Evolutionary conservation across 148 eudicot genomes (phyloP).

Genomic region (Amaranthus palmeri): DNA sequence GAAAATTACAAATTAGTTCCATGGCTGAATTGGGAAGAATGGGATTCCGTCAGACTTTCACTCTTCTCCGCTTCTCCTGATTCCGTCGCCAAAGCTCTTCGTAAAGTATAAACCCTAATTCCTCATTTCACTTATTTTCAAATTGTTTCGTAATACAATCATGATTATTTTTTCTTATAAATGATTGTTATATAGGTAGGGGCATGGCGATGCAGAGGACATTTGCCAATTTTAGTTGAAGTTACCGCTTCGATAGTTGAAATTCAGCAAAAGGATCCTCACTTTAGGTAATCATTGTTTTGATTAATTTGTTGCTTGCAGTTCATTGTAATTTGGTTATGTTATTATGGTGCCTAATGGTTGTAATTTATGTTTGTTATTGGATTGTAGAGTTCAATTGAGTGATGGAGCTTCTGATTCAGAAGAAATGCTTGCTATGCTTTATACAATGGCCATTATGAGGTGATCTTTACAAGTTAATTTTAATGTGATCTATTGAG

Average conservation of each 20-base stretch:
- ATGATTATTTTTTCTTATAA: neutral
- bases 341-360: neutral
- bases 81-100: constrained; percentile 49
- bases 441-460: constrained; percentile 78
- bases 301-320: neutral
- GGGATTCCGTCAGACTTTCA: constrained; percentile 59
- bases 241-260: constrained; percentile 70
- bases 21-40: constrained; percentile 87
- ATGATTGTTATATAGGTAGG: constrained; percentile 35
- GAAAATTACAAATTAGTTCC: constrained; percentile 56
- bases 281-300: constrained; percentile 38
- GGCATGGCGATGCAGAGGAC: constrained; percentile 86
- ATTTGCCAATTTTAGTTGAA: constrained; percentile 59
- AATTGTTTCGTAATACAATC: neutral
- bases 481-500: neutral
- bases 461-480: constrained; percentile 36
- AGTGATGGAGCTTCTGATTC: constrained; percentile 34
- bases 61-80: constrained; percentile 56
- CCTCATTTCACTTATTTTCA: neutral
- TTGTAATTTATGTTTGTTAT: constrained; percentile 1
- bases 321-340: no score
- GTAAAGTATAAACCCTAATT: constrained; percentile 32
- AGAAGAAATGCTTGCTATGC: constrained; percentile 68
- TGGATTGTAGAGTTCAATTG: constrained; percentile 36
- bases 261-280: constrained; percentile 71